Base-by-base conservation (phyloP, 75 land plant species). In the Pinus tabuliformis region DNA sequence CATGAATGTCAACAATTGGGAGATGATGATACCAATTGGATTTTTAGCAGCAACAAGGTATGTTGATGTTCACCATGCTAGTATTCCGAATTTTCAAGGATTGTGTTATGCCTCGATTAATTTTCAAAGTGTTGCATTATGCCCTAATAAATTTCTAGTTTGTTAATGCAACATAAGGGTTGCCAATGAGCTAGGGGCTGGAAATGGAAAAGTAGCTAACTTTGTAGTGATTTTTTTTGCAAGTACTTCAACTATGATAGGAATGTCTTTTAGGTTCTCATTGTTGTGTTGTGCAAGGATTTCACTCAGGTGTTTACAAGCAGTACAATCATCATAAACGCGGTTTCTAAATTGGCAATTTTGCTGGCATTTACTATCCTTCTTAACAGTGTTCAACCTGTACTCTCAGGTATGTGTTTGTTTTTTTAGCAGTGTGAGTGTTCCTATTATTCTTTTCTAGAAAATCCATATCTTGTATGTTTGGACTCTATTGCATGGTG, bases 141-240 rank as follows among this genome's bases (percentile, higher is more conserved):
- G 0, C 26, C 0, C 26, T 26, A 26, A 26, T 26, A 26, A 26
- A 26, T 26, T 26, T 26, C 26, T 28, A 21, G 21, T 7, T 61
- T 63, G 42, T 28, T 14, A 61, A 17, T 78, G 62, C 81, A 89
- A 91, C 74, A 86, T 88, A 60, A 76, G 93, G 66, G 95, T 93
- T 18, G 80, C 89, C 6, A 95, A 95, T 82, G 98, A 95, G 83
- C 86, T 95, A 5, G 98, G 96, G 33, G 96, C 96, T 15, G 92
- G 95, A 1, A 84, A 89, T 57, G 89, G 90, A 1, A 81, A 79
- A 75, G 91, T 86, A 61, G 98, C 93, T 1, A 83, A 76, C 39
- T 85, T 86, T 75, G 91, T 92, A n/a, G 83, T 89, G 11, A 62
- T 75, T 30, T 84, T 91, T 3, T 79, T 86, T 3, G 71, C 83